phyloP scores from a whole-genome alignment of 2,329 filamentous ascomycete genomes.

The Gaeumannomyces sp. region DNA sequence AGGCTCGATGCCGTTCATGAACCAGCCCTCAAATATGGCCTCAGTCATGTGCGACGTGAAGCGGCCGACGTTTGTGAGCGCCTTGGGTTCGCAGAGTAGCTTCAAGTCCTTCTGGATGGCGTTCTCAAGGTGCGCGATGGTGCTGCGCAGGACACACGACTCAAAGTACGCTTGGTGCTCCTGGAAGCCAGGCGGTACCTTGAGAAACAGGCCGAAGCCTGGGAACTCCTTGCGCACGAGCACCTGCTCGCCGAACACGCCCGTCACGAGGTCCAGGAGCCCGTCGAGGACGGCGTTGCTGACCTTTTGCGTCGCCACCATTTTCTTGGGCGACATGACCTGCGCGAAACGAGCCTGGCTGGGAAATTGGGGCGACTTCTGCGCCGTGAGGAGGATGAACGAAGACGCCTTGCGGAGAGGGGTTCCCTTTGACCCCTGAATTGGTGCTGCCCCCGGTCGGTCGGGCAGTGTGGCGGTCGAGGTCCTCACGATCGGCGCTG shows the following conservation, averaged over 20 bases:
- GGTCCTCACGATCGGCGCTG: conserved; percentile 68
- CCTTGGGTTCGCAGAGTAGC: conserved; percentile 69
- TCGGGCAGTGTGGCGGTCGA: conserved; percentile 47
- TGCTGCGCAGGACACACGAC: conserved; percentile 75
- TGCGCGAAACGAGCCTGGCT: conserved; percentile 58
- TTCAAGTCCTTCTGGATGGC: conserved; percentile 62
- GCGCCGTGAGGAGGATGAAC: conserved; percentile 78
- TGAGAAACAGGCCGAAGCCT: conserved; percentile 78
- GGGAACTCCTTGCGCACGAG: conserved; percentile 83
- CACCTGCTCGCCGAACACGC: conserved; percentile 80
- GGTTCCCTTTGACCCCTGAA: conserved; percentile 43
- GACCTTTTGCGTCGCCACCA: conserved; percentile 42
- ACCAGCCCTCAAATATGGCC: conserved; percentile 93
- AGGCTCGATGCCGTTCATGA: conserved; percentile 77
- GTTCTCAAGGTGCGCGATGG: conserved; percentile 64
- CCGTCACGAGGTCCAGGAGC: conserved; percentile 69
- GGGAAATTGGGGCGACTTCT: conserved; percentile 51
- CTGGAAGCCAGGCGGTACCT: conserved; percentile 85
- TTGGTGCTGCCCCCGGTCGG: conserved; percentile 31
- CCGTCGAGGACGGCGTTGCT: conserved; percentile 69
- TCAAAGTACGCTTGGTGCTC: conserved; percentile 96
- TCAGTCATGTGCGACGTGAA: conserved; percentile 79
- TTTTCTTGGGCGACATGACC: conserved; percentile 53
- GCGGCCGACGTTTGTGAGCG: conserved; percentile 80
- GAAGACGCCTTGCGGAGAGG: conserved; percentile 77